Evolutionary conservation across 345 rosid genomes (phyloP).

Genomic region (Lagerstroemia speciosa): DNA sequence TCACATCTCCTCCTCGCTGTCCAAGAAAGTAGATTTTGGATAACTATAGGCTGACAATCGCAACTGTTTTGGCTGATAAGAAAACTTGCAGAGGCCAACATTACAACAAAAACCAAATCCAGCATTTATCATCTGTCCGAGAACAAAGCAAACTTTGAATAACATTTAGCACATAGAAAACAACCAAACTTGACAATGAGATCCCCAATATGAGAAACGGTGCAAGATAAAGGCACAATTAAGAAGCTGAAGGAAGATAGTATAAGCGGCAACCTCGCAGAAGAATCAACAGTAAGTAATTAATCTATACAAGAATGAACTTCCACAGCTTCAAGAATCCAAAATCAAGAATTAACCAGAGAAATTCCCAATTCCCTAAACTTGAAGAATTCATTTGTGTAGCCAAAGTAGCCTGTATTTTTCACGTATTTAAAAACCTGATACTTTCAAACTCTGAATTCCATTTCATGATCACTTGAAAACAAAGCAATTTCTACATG

Average conservation of each 20-base stretch:
- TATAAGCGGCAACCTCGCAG: not conserved
- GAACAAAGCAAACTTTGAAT: not conserved
- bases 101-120: not conserved
- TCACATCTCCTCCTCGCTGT: slow-evolving; percentile 91
- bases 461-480: not conserved
- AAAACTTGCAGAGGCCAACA: not conserved
- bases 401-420: not conserved
- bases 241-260: not conserved
- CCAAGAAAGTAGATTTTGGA: slow-evolving; percentile 6
- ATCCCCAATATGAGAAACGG: not conserved
- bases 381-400: not conserved
- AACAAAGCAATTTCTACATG: not conserved
- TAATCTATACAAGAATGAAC: not conserved
- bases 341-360: not conserved
- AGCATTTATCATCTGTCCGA: not conserved
- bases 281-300: not conserved
- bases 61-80: not conserved
- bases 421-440: not conserved
- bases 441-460: not conserved
- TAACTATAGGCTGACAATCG: not conserved
- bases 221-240: not conserved
- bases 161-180: not conserved
- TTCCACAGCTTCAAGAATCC: not conserved
- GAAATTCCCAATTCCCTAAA: not conserved
- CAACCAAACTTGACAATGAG: not conserved